Percentiles rank a stretch among this genome's conserved stretches.
Conservation (phyloP, 345 rosid species). For the Sonneratia alba region DNA sequence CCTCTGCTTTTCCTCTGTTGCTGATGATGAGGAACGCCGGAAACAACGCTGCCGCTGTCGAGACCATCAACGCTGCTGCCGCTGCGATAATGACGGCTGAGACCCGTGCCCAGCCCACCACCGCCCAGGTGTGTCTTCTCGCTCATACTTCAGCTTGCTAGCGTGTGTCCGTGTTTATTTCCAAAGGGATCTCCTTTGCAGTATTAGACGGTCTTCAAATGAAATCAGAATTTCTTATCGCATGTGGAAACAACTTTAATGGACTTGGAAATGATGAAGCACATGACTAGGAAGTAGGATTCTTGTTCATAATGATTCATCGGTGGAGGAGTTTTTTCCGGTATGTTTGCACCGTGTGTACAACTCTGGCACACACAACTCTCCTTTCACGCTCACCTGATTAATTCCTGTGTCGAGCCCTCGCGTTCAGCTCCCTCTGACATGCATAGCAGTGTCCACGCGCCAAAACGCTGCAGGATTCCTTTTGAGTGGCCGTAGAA, state of each 20-base stretch:
- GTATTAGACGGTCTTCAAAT: neutral
- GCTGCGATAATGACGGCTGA: constrained; percentile 87
- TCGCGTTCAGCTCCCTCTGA: too few relatives aligned
- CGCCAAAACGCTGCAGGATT: too few relatives aligned
- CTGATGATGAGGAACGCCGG: constrained; percentile 34
- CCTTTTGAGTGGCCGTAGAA: too few relatives aligned
- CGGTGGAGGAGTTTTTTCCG: too few relatives aligned
- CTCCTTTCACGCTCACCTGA: too few relatives aligned
- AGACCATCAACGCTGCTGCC: constrained; percentile 90
- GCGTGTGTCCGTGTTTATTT: too few relatives aligned
- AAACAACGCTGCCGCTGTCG: constrained; percentile 34
- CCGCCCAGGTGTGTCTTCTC: constrained; percentile 35
- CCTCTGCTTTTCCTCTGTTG: neutral
- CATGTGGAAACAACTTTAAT: too few relatives aligned
- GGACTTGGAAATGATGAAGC: neutral
- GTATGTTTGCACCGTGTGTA: too few relatives aligned
- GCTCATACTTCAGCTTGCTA: too few relatives aligned
- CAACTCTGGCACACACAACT: too few relatives aligned
- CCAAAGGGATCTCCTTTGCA: neutral
- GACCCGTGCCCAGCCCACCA: constrained; percentile 63
- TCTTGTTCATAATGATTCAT: neutral
- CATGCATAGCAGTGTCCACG: too few relatives aligned
- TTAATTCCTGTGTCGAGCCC: too few relatives aligned
- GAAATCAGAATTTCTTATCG: neutral
- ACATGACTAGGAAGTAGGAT: neutral